phyloP scores from a whole-genome alignment of 2,329 filamentous ascomycete species.

The Lojkania enalia region DNA sequence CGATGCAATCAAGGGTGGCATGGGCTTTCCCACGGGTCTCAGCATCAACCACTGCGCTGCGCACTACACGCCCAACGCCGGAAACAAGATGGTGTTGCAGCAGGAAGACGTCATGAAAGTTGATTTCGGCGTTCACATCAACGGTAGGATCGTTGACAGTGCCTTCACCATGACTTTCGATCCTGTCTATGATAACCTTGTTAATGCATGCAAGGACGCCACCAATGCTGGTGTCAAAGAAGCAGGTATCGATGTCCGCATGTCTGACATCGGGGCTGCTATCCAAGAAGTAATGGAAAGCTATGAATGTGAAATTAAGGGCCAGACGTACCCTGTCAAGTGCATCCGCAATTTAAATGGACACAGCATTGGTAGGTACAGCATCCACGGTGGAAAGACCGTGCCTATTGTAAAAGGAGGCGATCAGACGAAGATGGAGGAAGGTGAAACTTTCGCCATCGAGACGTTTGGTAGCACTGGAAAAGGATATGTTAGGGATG shows the following conservation, averaged over 20 bases:
- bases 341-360: conserved; percentile 85
- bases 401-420: conserved; percentile 90
- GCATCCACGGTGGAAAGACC: conserved; percentile 90
- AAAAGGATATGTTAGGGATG: conserved; percentile 82
- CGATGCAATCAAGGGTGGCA: conserved; percentile 75
- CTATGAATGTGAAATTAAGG: conserved; percentile 83
- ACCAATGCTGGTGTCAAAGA: conserved; percentile 79
- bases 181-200: conserved; percentile 68
- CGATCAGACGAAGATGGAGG: conserved; percentile 95
- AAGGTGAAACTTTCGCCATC: conserved; percentile 92
- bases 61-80: conserved; percentile 85
- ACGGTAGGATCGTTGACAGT: conserved; percentile 71
- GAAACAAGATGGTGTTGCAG: conserved; percentile 73
- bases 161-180: conserved; percentile 72
- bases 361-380: conserved; percentile 86
- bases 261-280: conserved; percentile 79
- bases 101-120: conserved; percentile 74
- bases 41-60: conserved; percentile 85
- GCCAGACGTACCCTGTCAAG: conserved; percentile 78
- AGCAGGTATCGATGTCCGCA: conserved; percentile 88
- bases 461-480: conserved; percentile 96
- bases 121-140: conserved; percentile 72
- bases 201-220: conserved; percentile 68
- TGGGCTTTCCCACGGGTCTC: conserved; percentile 85
- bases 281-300: conserved; percentile 95